A percentile compares a stretch with the other conserved stretches of the same genome.
These are phyloP conservation scores for Xylaria sp. DNA, from an alignment of 2,329 filamentous ascomycete species.

Conservation along the genomic window DNA sequence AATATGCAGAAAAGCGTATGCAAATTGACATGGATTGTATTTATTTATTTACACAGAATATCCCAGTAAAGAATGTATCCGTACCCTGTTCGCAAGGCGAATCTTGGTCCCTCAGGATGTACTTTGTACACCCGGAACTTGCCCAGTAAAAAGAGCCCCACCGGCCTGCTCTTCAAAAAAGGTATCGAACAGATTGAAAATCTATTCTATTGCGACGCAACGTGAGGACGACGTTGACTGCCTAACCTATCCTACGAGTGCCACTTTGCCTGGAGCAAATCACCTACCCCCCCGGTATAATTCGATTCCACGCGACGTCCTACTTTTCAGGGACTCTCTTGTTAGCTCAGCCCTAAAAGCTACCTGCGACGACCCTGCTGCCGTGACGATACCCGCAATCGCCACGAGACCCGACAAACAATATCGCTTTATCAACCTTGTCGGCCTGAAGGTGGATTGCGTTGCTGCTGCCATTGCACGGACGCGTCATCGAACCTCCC, in stretches of 20 bases:
- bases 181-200: constrained; percentile 7
- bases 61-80: no score
- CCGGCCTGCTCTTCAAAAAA: constrained; percentile 5
- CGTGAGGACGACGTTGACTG: constrained; percentile 8
- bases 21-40: no score
- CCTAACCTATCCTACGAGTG: constrained; percentile 9
- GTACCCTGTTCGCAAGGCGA: not conserved
- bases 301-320: not conserved
- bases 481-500: not conserved
- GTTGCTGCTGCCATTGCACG: not conserved
- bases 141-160: constrained; percentile 1
- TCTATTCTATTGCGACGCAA: constrained; percentile 6
- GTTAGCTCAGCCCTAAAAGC: not conserved
- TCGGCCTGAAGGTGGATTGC: not conserved
- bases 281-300: constrained; percentile 1
- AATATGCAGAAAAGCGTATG: no score
- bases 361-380: constrained; percentile 2
- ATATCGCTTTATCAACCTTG: not conserved
- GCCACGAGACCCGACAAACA: not conserved
- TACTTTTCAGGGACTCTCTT: not conserved
- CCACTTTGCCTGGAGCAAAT: constrained; percentile 26
- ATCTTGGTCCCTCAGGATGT: not conserved
- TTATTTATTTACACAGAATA: no score
- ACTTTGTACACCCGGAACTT: not conserved
- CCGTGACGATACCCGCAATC: not conserved